phyloP scores from a whole-genome alignment of 2,329 filamentous ascomycete genomes.

The Ophiostoma triangulosporum region DNA sequence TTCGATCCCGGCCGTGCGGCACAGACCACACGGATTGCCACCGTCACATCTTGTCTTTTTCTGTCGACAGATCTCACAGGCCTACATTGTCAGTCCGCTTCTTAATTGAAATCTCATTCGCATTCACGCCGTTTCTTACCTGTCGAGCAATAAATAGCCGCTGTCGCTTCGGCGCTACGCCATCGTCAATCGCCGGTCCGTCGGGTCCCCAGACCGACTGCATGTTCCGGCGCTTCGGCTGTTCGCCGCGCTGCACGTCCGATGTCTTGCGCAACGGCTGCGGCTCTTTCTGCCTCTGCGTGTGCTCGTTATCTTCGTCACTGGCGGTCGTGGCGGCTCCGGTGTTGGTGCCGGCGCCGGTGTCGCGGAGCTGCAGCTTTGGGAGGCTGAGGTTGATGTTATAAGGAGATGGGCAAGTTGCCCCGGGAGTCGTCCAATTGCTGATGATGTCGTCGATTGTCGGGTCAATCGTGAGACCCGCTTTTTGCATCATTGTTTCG shows the following conservation, averaged over 20 bases:
- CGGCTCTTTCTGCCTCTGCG: not conserved
- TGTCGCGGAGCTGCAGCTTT: not conserved
- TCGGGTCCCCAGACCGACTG: slow-evolving; percentile 12
- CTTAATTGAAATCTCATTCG: too few relatives aligned
- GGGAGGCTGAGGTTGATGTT: not conserved
- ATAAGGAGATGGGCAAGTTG: not conserved
- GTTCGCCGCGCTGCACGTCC: not conserved
- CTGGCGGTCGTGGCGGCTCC: not conserved
- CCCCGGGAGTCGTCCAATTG: not conserved
- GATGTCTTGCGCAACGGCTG: not conserved
- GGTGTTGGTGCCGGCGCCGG: not conserved
- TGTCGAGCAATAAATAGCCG: slow-evolving; percentile 14
- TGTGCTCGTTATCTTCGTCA: too few relatives aligned
- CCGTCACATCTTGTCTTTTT: slow-evolving; percentile 43
- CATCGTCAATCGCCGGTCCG: slow-evolving; percentile 9
- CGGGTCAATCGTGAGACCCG: not conserved
- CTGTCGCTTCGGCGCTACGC: slow-evolving; percentile 11
- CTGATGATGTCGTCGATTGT: not conserved
- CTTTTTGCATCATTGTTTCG: not conserved
- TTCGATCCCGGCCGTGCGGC: slow-evolving; percentile 31
- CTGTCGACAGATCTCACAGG: slow-evolving; percentile 37
- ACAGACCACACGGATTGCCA: slow-evolving; percentile 38
- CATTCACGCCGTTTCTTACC: too few relatives aligned
- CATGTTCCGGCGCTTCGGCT: slow-evolving; percentile 4
- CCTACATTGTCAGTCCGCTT: slow-evolving; percentile 18